These are phyloP conservation scores for Austroboletus festivus DNA, from an alignment of 768 basidiomycete species.

Conservation along the genomic window DNA sequence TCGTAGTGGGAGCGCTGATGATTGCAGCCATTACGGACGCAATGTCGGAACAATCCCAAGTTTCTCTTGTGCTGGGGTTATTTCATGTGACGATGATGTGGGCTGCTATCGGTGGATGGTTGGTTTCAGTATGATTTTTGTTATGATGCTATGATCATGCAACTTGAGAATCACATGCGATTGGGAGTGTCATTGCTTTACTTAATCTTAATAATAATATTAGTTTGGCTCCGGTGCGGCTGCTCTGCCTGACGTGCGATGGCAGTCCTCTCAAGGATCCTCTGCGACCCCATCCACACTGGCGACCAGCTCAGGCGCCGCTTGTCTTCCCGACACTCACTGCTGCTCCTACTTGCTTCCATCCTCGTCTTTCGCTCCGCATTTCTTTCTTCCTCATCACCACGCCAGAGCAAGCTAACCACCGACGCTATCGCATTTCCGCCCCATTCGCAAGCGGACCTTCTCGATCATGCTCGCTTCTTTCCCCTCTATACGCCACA, in stretches of 20 bases:
- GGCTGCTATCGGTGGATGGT: neutral
- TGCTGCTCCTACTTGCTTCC: constrained; percentile 43
- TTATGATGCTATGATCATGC: neutral
- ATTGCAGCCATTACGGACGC: constrained; percentile 44
- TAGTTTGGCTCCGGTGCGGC: neutral
- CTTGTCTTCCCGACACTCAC: constrained; percentile 22
- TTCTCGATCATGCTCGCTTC: constrained; percentile 49
- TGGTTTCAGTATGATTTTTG: too few relatives aligned
- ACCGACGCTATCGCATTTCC: constrained; percentile 56
- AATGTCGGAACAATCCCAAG: constrained; percentile 38
- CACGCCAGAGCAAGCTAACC: constrained; percentile 38
- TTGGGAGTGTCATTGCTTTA: too few relatives aligned
- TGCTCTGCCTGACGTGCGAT: constrained; percentile 2
- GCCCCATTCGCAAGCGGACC: constrained; percentile 59
- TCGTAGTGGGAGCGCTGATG: constrained; percentile 28
- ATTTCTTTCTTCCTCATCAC: constrained; percentile 16
- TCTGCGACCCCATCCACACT: neutral
- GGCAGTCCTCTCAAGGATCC: constrained; percentile 17
- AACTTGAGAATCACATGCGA: constrained; percentile 14
- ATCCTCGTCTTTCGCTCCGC: constrained; percentile 52
- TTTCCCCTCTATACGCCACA: constrained; percentile 58
- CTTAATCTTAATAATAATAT: neutral
- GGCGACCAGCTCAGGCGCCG: too few relatives aligned
- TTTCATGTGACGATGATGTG: constrained; percentile 38
- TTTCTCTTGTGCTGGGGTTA: constrained; percentile 37